Base-by-base conservation (phyloP, 495 filamentous ascomycete genomes). In the Rostrohypoxylon terebratum region DNA sequence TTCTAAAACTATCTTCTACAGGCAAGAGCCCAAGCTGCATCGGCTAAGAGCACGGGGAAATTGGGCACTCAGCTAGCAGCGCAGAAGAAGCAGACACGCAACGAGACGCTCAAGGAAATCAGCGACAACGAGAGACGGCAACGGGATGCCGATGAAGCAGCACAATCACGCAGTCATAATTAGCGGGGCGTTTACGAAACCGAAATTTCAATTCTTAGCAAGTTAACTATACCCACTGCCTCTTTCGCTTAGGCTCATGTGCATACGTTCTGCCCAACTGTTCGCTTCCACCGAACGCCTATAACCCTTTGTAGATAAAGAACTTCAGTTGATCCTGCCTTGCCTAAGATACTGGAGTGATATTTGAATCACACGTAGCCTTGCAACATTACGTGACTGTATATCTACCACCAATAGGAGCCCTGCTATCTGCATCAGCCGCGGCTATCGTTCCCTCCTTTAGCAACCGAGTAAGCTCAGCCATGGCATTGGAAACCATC, bases 391-490 rank as follows among this genome's bases (percentile, higher is more conserved):
- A 96, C 68, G 95, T 88, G 73, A 99, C 94, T 33, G 89, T 97
- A 77, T 99, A 99, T 69, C 96, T 88, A 61, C 96, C 95, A 78
- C 90, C 91, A 20, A 89, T 88, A 25, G 93, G 93, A 4, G 91
- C 91, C 64, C 93, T 86, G 38, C 88, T 90, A 76, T 97, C 94
- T 20, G 89, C 91, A 71, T 97, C 94, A 31, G 91, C 91, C 23
- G 94, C 94, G 0, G 94, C 94, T 64, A 96, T 88, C 0, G 94
- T 97, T n/a, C 92, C 96, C 81, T 98, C 96, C 80, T 91, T 93
- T 53, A 98, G 83, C 68, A 98, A 79, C 31, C 94, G 87, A 80
- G 93, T 94, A 48, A 98, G 85, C 79, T 98, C 95, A 64, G 89
- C 87, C 90, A 98, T 96, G 14, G 96, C 96, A 79, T 92, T 92